Conservation (phyloP, 1,284 basidiomycete genomes). For the Ceratobasidium sp. region DNA sequence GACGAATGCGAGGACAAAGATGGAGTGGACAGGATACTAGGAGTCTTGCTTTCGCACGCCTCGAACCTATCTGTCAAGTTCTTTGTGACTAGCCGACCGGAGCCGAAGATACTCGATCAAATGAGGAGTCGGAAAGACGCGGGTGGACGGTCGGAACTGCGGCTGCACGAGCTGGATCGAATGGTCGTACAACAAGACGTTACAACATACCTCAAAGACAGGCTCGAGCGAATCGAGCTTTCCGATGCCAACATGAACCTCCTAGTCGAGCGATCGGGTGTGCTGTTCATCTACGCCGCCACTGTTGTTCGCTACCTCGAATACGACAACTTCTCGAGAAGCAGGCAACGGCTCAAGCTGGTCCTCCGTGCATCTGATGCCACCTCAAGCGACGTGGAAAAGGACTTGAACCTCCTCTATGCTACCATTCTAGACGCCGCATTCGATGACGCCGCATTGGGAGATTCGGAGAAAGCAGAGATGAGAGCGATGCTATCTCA, state of each 20-base stretch:
- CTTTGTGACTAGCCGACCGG: slow-evolving; percentile 36
- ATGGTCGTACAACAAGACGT: slow-evolving; percentile 14
- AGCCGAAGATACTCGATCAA: slow-evolving; percentile 8
- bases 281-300: slow-evolving; percentile 32
- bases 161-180: slow-evolving; percentile 20
- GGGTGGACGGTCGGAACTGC: too few relatives aligned
- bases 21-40: neutral
- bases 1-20: slow-evolving; percentile 37
- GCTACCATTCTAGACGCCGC: neutral
- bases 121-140: neutral
- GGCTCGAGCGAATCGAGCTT: neutral
- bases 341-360: neutral
- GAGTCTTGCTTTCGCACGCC: neutral
- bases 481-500: neutral
- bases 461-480: neutral
- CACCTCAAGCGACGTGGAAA: neutral
- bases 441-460: neutral
- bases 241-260: neutral
- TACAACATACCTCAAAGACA: neutral
- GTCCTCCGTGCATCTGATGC: neutral
- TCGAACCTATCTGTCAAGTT: slow-evolving; percentile 20
- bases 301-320: slow-evolving; percentile 17
- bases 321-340: neutral
- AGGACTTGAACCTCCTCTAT: slow-evolving; percentile 1
- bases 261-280: neutral